A percentile compares a stretch with the other conserved stretches of the same genome.
phyloP scores from a whole-genome alignment of 176 grass and related monocot species.

The Eragrostis curvula region DNA sequence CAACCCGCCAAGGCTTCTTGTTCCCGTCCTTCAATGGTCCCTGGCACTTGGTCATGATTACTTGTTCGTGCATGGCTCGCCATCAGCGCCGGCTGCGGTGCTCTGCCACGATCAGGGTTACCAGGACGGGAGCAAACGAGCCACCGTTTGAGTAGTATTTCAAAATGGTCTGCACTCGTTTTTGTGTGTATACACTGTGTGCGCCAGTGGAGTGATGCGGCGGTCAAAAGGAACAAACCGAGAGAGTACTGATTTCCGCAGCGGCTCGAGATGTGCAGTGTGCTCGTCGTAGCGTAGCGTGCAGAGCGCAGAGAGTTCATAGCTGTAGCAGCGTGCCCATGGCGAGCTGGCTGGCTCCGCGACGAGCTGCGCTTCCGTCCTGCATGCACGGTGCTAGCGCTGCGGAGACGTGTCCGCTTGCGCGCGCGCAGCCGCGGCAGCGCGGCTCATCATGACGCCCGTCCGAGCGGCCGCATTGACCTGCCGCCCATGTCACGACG shows the following conservation, averaged over 20 bases:
- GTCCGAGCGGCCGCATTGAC: conserved; percentile 5
- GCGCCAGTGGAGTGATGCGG: not conserved
- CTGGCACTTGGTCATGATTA: conserved; percentile 38
- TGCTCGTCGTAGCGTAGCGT: not conserved
- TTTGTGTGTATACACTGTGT: not conserved
- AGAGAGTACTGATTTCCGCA: not conserved
- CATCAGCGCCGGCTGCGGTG: not conserved
- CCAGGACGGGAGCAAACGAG: not conserved
- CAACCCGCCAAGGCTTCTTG: conserved; percentile 16
- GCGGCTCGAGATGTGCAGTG: not conserved
- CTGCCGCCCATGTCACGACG: not conserved
- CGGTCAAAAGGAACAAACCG: conserved; percentile 9
- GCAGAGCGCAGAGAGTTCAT: conserved; percentile 11
- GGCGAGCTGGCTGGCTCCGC: not conserved
- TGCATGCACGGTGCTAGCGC: not conserved
- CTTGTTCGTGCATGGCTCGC: conserved; percentile 18
- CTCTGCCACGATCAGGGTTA: not conserved
- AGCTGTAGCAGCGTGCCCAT: no score
- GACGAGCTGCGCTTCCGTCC: not conserved
- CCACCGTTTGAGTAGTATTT: conserved; percentile 38
- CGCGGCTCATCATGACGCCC: conserved; percentile 13
- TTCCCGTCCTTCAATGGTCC: conserved; percentile 26
- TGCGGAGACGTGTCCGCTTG: not conserved
- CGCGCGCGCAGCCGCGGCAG: not conserved
- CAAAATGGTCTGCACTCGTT: conserved; percentile 24